Percentiles rank a stretch among this genome's conserved stretches.
Evolutionary conservation across 352 stramenopile species (phyloP).

Genomic region (Phytophthora rubi): DNA sequence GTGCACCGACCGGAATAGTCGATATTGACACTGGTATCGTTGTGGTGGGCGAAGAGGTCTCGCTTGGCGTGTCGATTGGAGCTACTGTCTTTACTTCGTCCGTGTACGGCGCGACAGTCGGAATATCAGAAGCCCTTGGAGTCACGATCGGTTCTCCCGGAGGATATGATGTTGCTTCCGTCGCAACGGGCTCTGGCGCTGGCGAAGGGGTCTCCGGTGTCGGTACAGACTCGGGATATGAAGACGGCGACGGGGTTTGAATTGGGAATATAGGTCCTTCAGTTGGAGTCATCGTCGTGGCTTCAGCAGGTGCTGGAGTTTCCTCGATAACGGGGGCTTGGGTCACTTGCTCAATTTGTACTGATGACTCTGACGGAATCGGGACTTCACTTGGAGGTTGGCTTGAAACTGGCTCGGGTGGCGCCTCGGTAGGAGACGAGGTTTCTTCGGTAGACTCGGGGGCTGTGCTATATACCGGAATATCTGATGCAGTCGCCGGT

Average conservation of each 20-base stretch:
- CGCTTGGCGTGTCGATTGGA: conserved; percentile 1
- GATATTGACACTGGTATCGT: not conserved
- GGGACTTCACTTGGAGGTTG: not conserved
- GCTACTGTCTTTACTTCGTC: conserved; percentile 8
- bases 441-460: not conserved
- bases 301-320: conserved; percentile 5
- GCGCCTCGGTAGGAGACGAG: not conserved
- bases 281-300: not conserved
- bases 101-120: not conserved
- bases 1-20: not conserved
- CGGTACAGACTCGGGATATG: conserved; percentile 8
- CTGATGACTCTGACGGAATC: conserved; percentile 9
- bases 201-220: not conserved
- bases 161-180: not conserved
- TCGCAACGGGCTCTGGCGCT: not conserved
- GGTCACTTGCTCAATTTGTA: conserved; percentile 6
- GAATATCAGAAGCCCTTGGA: not conserved
- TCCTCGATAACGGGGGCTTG: not conserved
- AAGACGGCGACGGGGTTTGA: not conserved
- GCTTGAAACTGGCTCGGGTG: not conserved
- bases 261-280: not conserved
- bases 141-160: not conserved
- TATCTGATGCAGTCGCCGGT: conserved; percentile 6
- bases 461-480: conserved; percentile 20
- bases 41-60: conserved; percentile 6